These are phyloP conservation scores for Umbelopsis sp. DNA, from an alignment of 192 early-diverging fungal genomes.

Conservation along the genomic window DNA sequence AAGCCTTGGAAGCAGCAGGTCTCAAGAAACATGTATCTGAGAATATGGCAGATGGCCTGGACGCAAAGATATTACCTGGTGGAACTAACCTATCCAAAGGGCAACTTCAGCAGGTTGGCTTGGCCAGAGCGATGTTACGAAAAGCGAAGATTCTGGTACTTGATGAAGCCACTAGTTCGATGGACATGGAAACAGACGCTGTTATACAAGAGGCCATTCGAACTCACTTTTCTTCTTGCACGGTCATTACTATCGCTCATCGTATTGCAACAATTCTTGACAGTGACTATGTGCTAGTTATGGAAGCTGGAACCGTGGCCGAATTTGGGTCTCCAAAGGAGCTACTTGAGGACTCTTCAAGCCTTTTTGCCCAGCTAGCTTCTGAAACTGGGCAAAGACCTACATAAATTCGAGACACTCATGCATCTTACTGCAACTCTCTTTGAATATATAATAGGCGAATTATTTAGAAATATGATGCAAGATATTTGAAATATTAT, in stretches of 20 bases:
- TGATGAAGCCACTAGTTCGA: conserved; percentile 65
- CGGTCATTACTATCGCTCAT: conserved; percentile 69
- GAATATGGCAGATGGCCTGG: conserved; percentile 33
- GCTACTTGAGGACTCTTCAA: background rate
- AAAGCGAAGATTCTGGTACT: conserved; percentile 61
- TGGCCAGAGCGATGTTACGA: conserved; percentile 61
- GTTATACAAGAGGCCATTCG: conserved; percentile 56
- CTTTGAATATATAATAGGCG: too few species aligned
- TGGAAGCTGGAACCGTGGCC: conserved; percentile 49
- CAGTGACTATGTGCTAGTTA: conserved; percentile 54
- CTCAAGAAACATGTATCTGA: conserved; percentile 11
- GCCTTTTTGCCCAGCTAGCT: background rate
- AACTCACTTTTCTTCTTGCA: conserved; percentile 50
- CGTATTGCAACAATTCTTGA: conserved; percentile 58
- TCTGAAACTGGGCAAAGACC: background rate
- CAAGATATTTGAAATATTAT: too few species aligned
- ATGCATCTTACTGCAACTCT: too few species aligned
- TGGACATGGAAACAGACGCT: conserved; percentile 51
- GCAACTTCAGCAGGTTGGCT: conserved; percentile 61
- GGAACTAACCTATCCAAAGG: conserved; percentile 63
- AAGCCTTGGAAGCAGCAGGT: conserved; percentile 18
- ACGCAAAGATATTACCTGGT: conserved; percentile 40
- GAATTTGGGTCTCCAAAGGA: conserved; percentile 33
- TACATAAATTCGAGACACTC: background rate
- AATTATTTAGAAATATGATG: too few species aligned